Base-by-base conservation (phyloP, 2,329 filamentous ascomycete genomes). In the Pseudocercospora vitis region DNA sequence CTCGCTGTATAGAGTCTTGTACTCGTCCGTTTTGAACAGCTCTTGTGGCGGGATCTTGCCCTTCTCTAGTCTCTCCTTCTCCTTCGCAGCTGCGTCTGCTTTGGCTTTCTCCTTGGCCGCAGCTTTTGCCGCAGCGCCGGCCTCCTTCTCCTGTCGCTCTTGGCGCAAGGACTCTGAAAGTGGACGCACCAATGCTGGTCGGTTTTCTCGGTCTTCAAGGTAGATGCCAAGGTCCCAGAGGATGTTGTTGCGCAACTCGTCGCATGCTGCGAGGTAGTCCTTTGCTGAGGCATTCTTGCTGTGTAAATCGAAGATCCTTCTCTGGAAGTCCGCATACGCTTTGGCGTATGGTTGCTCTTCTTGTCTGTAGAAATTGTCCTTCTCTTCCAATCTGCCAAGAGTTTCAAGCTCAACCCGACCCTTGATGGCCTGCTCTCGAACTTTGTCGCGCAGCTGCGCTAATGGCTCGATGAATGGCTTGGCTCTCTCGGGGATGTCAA, bases 161-260 rank as follows among this genome's bases (percentile, higher is more conserved):
- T 81, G 78, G 33, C 76, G 76, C 8, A 70, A 59, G 7, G 64
- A 65, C 7, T 62, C 55, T 3, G 84, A 83, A 4, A 88, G 77
- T 1, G 83, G 84, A 14, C 84, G 80, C 57, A 96, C 86, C 26
- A 96, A 79, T 0, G 90, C 89, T 0, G 83, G 86, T 67, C 81
- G 81, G 14, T 55, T 51, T n/a, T 75, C 79, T 46, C 89, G 83
- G 65, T 96, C 91, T 67, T 96, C 91, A 1, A 96, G 83, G 66
- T 95, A 95, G 53, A 96, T 87, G 31, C 87, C 89, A 0, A 95
- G 76, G 53, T 91, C 85, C 64, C 88, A 91, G 8, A 96, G 82
- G 52, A 91, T 84, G 7, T 83, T 79, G 69, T 96, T 89, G 48
- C 91, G 87, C 37, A 96, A 82, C 14, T 81, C 79, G 68, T 95